phyloP scores from a whole-genome alignment of 805 yeast genomes.

The Wickerhamiella parazyma region DNA sequence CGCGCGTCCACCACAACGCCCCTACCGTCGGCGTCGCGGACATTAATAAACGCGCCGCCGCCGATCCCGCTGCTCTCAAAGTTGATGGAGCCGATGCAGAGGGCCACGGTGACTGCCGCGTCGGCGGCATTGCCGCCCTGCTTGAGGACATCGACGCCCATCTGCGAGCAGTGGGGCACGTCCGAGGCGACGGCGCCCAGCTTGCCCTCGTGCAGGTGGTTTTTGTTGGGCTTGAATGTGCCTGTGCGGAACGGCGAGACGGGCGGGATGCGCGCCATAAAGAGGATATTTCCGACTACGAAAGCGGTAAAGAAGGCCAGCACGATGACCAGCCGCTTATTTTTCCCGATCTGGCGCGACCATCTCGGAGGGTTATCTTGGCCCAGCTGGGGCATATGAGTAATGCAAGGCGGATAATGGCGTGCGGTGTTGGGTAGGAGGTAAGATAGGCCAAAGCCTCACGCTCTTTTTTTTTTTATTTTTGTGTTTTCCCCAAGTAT shows the following conservation, averaged over 20 bases:
- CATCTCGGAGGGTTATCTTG: not conserved
- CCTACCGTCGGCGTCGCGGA: constrained; percentile 31
- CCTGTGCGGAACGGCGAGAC: constrained; percentile 10
- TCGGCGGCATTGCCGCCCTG: constrained; percentile 76
- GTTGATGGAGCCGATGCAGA: constrained; percentile 76
- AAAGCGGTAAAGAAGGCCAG: constrained; percentile 1
- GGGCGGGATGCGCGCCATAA: constrained; percentile 1
- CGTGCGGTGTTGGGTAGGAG: too few relatives aligned
- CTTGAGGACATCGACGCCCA: constrained; percentile 45
- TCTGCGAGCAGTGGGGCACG: constrained; percentile 44
- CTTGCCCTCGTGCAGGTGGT: constrained; percentile 17
- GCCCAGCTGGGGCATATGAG: constrained; percentile 5
- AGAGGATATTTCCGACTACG: constrained; percentile 3
- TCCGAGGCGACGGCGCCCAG: constrained; percentile 59
- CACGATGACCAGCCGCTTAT: not conserved
- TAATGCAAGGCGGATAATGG: not conserved
- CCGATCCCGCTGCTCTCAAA: constrained; percentile 84
- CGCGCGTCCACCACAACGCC: constrained; percentile 68
- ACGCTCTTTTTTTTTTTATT: too few relatives aligned
- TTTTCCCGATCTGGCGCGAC: constrained; percentile 1
- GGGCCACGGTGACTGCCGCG: constrained; percentile 76
- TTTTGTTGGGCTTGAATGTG: constrained; percentile 15
- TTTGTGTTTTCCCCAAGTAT: too few relatives aligned
- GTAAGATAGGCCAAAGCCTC: too few relatives aligned
- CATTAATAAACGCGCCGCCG: constrained; percentile 73